Percentiles rank a stretch among this genome's conserved stretches.
phyloP scores from a whole-genome alignment of 805 yeast species.

The Zygoascus flipseniorum region DNA sequence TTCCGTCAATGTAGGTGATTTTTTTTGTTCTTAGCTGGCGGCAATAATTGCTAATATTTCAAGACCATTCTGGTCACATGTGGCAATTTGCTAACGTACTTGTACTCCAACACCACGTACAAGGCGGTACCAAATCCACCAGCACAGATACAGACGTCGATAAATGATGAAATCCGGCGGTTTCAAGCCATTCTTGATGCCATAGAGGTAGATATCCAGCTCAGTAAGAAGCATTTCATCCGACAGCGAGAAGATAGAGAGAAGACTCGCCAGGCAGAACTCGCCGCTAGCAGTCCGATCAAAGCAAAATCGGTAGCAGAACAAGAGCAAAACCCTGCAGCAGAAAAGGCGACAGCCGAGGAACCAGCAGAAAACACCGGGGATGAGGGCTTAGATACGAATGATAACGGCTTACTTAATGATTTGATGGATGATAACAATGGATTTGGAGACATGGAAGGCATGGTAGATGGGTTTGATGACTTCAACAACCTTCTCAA shows the following conservation, averaged over 20 bases:
- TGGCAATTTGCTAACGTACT: conserved; percentile 13
- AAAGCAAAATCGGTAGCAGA: background rate
- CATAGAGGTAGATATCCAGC: conserved; percentile 16
- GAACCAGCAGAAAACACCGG: background rate
- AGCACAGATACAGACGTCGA: conserved; percentile 13
- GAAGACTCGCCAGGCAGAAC: conserved; percentile 1
- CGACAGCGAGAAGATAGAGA: conserved; percentile 3
- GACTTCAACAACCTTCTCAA: conserved; percentile 13
- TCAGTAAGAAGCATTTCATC: conserved; percentile 6
- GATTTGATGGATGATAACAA: background rate
- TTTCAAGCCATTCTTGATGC: conserved; percentile 17
- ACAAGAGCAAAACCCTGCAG: background rate
- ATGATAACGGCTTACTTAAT: background rate
- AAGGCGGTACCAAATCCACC: conserved; percentile 21
- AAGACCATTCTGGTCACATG: conserved; percentile 14
- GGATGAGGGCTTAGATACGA: background rate
- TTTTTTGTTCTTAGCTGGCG: background rate
- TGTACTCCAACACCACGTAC: conserved; percentile 9
- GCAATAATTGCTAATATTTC: background rate
- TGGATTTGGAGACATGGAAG: conserved; percentile 3
- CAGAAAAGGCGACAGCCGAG: background rate
- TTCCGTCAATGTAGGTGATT: conserved; percentile 9
- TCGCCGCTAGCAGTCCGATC: background rate
- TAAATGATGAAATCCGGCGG: conserved; percentile 13
- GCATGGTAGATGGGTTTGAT: conserved; percentile 5